These are phyloP conservation scores for Polymyxa betae DNA, from an alignment of 208 protist species.

Conservation along the genomic window DNA sequence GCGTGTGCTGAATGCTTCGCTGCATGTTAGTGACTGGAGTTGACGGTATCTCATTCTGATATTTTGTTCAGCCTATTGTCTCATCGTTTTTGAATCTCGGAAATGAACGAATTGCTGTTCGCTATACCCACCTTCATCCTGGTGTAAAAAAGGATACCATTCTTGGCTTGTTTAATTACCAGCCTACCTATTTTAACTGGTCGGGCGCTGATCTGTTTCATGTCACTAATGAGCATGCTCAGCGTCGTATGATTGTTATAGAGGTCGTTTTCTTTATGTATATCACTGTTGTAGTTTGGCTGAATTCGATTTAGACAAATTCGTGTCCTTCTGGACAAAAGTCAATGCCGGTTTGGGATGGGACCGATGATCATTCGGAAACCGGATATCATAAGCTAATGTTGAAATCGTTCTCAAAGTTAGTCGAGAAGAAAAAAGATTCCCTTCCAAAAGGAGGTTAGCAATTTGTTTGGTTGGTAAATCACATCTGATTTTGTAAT, in stretches of 20 bases:
- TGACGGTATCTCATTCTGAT: not conserved
- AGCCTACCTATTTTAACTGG: constrained; percentile 71
- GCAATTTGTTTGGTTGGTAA: not conserved
- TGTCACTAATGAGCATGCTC: constrained; percentile 66
- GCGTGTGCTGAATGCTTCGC: constrained; percentile 64
- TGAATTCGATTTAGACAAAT: constrained; percentile 70
- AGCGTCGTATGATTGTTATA: constrained; percentile 74
- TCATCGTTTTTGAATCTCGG: constrained; percentile 67
- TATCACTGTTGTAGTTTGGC: not conserved
- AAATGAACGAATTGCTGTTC: constrained; percentile 68
- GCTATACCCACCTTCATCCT: constrained; percentile 74
- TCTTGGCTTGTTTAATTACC: constrained; percentile 66
- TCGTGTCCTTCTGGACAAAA: constrained; percentile 75
- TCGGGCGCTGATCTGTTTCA: constrained; percentile 71
- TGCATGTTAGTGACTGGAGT: constrained; percentile 57
- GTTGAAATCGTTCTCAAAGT: not conserved
- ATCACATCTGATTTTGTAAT: not conserved
- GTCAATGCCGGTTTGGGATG: constrained; percentile 68
- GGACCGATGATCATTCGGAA: constrained; percentile 63
- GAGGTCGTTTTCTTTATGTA: not conserved
- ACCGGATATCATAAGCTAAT: not conserved
- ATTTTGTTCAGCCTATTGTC: constrained; percentile 61
- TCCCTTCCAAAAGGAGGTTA: constrained; percentile 2
- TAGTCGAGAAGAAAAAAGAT: not conserved
- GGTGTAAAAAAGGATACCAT: constrained; percentile 59